These are phyloP conservation scores for Dissophora ornata DNA, from an alignment of 192 early-diverging fungal genomes.

Conservation along the genomic window DNA sequence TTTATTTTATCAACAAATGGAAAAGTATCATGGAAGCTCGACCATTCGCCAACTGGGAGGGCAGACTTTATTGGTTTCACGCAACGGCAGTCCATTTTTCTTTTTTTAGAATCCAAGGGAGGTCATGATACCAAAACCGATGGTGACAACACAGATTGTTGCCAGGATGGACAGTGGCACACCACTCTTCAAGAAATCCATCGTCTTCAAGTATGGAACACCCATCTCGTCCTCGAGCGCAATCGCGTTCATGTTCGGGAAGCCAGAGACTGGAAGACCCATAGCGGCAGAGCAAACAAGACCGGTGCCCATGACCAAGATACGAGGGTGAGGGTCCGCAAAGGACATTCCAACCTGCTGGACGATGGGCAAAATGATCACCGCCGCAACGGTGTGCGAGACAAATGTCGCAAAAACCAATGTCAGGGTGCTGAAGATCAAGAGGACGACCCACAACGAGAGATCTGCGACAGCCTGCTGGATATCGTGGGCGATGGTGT, in stretches of 20 bases:
- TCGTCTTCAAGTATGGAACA: conserved; percentile 68
- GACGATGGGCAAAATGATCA: conserved; percentile 79
- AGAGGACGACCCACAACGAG: conserved; percentile 63
- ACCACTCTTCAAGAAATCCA: conserved; percentile 76
- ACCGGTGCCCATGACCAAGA: conserved; percentile 79
- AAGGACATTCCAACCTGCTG: conserved; percentile 71
- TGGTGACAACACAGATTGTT: conserved; percentile 62
- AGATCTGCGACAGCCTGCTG: conserved; percentile 63
- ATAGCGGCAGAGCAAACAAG: conserved; percentile 72
- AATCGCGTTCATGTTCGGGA: conserved; percentile 84
- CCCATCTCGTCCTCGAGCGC: conserved; percentile 74
- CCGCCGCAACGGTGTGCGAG: conserved; percentile 82
- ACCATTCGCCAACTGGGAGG: too few species aligned
- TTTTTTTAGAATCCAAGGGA: conserved; percentile 40
- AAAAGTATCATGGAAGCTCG: background rate
- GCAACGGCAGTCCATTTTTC: too few species aligned
- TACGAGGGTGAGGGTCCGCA: conserved; percentile 72
- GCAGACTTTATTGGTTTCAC: too few species aligned
- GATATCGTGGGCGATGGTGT: conserved; percentile 68
- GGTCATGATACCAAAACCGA: conserved; percentile 73
- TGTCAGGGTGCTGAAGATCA: conserved; percentile 70
- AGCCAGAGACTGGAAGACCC: conserved; percentile 82
- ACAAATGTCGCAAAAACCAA: conserved; percentile 79
- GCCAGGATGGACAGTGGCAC: conserved; percentile 66
- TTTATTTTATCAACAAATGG: too few species aligned